phyloP scores from a whole-genome alignment of 805 yeast genomes.

The Isabelozyma rhagii region DNA sequence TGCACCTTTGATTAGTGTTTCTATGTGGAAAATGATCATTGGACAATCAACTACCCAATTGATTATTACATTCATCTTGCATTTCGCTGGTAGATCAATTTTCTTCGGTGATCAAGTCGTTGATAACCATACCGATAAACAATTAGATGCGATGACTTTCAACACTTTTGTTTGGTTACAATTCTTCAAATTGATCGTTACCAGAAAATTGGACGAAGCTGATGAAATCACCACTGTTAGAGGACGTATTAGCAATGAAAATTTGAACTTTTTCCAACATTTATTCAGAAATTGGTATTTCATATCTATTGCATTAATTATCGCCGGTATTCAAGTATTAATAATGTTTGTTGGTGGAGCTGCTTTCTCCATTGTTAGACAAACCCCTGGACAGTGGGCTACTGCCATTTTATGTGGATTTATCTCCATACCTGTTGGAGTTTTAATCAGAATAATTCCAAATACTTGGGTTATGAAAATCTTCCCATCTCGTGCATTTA shows the following conservation, averaged over 20 bases:
- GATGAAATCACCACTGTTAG: slow-evolving; percentile 58
- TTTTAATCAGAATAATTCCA: slow-evolving; percentile 74
- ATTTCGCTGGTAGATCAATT: slow-evolving; percentile 72
- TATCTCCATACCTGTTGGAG: slow-evolving; percentile 77
- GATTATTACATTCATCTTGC: slow-evolving; percentile 71
- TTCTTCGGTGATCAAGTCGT: slow-evolving; percentile 31
- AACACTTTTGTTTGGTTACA: slow-evolving; percentile 98
- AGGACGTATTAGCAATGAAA: slow-evolving; percentile 58
- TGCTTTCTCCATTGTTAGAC: slow-evolving; percentile 80
- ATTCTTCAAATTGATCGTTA: slow-evolving; percentile 86
- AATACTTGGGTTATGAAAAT: slow-evolving; percentile 65
- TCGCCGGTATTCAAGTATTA: slow-evolving; percentile 79
- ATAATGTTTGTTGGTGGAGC: slow-evolving; percentile 98
- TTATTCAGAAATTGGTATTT: slow-evolving; percentile 82
- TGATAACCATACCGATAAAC: slow-evolving; percentile 47
- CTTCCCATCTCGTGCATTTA: slow-evolving; percentile 62
- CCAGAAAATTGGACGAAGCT: slow-evolving; percentile 87
- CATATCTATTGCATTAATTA: slow-evolving; percentile 63
- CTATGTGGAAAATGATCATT: slow-evolving; percentile 98
- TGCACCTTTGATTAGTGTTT: slow-evolving; percentile 74
- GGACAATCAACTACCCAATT: slow-evolving; percentile 84
- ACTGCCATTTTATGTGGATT: slow-evolving; percentile 81
- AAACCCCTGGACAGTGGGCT: slow-evolving; percentile 87
- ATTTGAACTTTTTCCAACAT: slow-evolving; percentile 81
- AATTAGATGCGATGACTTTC: slow-evolving; percentile 82